Evolutionary conservation across 176 grass and related monocot genomes (phyloP), one percentile per base, ranked within the genome.

Genomic region (Areca catechu): DNA sequence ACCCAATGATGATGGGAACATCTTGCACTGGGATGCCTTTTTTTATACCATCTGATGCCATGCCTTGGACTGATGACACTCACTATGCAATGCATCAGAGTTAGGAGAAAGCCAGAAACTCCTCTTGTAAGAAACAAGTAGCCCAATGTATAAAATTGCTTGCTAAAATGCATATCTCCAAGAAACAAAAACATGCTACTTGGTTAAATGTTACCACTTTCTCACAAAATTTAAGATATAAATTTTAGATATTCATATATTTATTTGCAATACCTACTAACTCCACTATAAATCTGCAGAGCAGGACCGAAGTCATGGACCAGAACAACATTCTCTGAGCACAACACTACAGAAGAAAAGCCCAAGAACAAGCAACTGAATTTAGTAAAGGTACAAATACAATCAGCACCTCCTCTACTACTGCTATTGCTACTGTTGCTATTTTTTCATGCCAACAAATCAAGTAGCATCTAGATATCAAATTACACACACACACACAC

Each of bases 131-230:
- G 83, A 66, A 97, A 78, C 92, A 97, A 88, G 62, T 92, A 98
- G 70, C 76, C 88, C 68, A 91, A 65, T 25, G 87, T 85, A 75
- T 92, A 98, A 56, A 98, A 75, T 61, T 84, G 81, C 72, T 92
- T 97, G 57, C 93, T 97, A 74, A 97, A 88, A 73, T 83, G 93
- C 81, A 97, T 88, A 29, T 83, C 93, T 97, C 48, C n/a, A 68
- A 61, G 20, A 48, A 85, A 51, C 7, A 71, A 22, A 77, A 3
- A 7, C 15, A 51, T 29, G 37, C 19, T 6, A 72, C 55, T 75
- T 65, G 64, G 14, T 16, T 17, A 63, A 34, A 7, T 34, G 30
- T 34, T 9, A 7, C 5, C 9, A 7, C 6, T 34, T 34, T 9
- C 30, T 34, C 30, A 34, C 30, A 34, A 34, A 34, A 34, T 7